Evolutionary conservation across 2,329 filamentous ascomycete species (phyloP), one percentile per base, ranked within the genome.

Genomic region (Ascomycota sp.): DNA sequence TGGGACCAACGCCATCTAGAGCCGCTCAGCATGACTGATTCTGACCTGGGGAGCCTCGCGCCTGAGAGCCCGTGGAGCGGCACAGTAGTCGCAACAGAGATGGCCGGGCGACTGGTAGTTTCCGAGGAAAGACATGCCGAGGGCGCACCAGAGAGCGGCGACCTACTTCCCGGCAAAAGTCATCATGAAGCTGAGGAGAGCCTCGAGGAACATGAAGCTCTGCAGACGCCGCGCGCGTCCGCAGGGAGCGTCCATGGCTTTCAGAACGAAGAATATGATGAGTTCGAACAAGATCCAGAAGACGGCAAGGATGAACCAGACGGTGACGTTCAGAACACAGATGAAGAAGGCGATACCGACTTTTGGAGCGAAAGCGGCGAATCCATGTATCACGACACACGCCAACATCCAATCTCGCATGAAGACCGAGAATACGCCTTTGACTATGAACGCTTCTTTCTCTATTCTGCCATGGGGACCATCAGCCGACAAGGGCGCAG

Each of bases 391-490:
- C 68, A 75, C 40, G 71, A 74, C 40, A 57, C 63, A 0, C 48
- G 62, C 28, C 60, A 68, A 32, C 62, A 68, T 30, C 63, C 65
- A 7, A 55, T 77, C 5, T 81, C 82, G 0, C 86, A 95, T 43
- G 86, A 95, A 53, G 83, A 94, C 48, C 77, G 86, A 13, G 75
- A 85, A 39, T 86, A 95, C 50, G 85, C 85, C 1, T 95, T 95
- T 44, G 86, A 95, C 48, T 95, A 95, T 37, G 80, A 93, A 49
- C 75, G 92, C 46, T 94, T 94, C 54, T 93, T 93, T 50, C 62
- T 94, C 10, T 83, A 94, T 49, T 92, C 81, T 40, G 82, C 83
- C 8, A 75, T 94, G 65, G 83, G 82, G 5, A 82, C 66, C 3
- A 74, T 82, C 44, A 72, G 65, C 39, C 51, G 58, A 23, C 42